A percentile compares a stretch with the other conserved stretches of the same genome.
Evolutionary conservation across 2,329 filamentous ascomycete genomes (phyloP).

Genomic region (Cercospora sojina): DNA sequence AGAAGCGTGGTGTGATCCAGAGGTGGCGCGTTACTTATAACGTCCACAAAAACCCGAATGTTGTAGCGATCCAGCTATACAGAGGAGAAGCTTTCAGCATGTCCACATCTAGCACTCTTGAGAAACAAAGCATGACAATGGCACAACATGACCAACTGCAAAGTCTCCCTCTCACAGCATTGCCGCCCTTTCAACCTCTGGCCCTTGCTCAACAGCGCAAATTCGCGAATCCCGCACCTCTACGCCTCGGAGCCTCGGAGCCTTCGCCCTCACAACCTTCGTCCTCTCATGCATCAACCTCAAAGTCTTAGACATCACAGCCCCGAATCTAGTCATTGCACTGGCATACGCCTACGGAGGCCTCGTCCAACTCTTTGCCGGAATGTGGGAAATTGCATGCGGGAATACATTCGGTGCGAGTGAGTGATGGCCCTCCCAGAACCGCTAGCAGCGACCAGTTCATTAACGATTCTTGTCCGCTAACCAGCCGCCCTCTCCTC

Average conservation of each 20-base stretch:
- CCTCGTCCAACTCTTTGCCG: slow-evolving; percentile 73
- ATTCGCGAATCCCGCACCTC: slow-evolving; percentile 78
- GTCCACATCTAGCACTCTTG: not conserved
- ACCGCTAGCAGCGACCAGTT: not conserved
- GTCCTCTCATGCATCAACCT: slow-evolving; percentile 74
- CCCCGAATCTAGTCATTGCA: slow-evolving; percentile 66
- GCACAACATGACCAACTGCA: not conserved
- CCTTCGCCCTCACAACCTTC: slow-evolving; percentile 81
- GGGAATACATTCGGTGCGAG: slow-evolving; percentile 70
- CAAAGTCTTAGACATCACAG: slow-evolving; percentile 58
- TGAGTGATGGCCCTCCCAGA: not conserved
- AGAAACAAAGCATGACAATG: not conserved
- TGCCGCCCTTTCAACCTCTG: not conserved
- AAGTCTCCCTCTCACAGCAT: not conserved
- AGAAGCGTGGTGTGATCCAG: not conserved
- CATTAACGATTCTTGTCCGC: slow-evolving; percentile 49
- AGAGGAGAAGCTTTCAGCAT: not conserved
- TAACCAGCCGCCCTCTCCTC: slow-evolving; percentile 67
- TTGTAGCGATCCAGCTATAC: not conserved
- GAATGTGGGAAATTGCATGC: slow-evolving; percentile 91
- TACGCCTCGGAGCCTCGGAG: slow-evolving; percentile 70
- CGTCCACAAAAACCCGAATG: not conserved
- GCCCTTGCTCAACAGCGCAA: slow-evolving; percentile 37
- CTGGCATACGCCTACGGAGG: slow-evolving; percentile 74
- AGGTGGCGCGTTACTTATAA: not conserved